Conservation (phyloP, 148 eudicot genomes). For the Agrostemma githago region DNA sequence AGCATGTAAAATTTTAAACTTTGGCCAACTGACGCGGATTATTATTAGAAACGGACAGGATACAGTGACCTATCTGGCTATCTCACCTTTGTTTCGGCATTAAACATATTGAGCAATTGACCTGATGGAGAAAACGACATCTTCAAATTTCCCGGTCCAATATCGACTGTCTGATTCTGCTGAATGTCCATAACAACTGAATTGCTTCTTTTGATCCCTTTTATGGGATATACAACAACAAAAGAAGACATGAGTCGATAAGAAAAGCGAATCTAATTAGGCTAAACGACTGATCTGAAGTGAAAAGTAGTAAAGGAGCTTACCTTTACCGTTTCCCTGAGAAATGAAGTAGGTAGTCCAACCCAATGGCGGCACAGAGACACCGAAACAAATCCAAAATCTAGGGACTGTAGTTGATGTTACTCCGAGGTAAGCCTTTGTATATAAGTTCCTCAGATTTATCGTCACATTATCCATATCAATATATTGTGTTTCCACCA, state of each 20-base stretch:
- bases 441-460: conserved; percentile 61
- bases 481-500: conserved; percentile 53
- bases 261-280: not conserved
- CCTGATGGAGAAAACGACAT: conserved; percentile 69
- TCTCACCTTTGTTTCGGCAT: conserved; percentile 57
- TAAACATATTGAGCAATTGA: conserved; percentile 51
- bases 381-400: conserved; percentile 72
- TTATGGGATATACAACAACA: conserved; percentile 23
- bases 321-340: conserved; percentile 41
- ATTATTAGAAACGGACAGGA: not conserved
- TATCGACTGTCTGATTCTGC: conserved; percentile 42
- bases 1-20: conserved; percentile 12
- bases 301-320: not conserved
- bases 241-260: not conserved
- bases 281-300: no score
- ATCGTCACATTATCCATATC: conserved; percentile 60
- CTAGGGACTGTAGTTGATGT: conserved; percentile 47
- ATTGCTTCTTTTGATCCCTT: conserved; percentile 27
- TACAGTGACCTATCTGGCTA: no score
- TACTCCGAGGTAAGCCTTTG: conserved; percentile 60
- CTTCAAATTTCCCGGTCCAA: conserved; percentile 79
- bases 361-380: conserved; percentile 73
- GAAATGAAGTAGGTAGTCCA: conserved; percentile 84
- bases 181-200: conserved; percentile 27
- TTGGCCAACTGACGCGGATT: not conserved